These are phyloP conservation scores for Jatropha multifida DNA, from an alignment of 441 rosid species.

Conservation along the genomic window DNA sequence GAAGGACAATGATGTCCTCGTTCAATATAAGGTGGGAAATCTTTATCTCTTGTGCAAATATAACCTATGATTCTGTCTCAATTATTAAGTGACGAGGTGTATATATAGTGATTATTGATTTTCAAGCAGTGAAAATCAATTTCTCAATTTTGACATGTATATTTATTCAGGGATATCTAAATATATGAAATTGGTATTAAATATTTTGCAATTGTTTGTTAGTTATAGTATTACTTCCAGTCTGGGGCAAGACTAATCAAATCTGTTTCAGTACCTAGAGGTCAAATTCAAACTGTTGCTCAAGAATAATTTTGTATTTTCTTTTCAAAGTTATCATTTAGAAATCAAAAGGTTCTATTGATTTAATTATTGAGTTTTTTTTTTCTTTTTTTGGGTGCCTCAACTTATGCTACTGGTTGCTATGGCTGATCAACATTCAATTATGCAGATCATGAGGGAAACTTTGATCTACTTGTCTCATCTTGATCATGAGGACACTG, in stretches of 20 bases:
- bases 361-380: background rate
- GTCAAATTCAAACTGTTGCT: background rate
- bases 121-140: too few species aligned
- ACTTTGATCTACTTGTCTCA: slow-evolving; percentile 93
- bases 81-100: background rate
- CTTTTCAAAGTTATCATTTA: background rate
- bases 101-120: too few species aligned
- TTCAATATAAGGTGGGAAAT: slow-evolving; percentile 84
- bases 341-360: background rate
- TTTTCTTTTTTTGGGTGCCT: background rate
- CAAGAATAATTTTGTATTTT: background rate
- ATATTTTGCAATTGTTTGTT: background rate
- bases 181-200: background rate
- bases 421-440: slow-evolving; percentile 18
- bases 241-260: background rate
- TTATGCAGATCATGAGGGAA: slow-evolving; percentile 95
- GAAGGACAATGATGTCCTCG: slow-evolving; percentile 99
- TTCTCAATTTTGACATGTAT: too few species aligned
- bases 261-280: background rate
- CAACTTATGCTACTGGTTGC: background rate
- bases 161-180: too few species aligned
- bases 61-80: background rate
- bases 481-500: slow-evolving; percentile 99
- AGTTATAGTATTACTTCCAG: background rate
- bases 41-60: slow-evolving; percentile 12